Evolutionary conservation across 176 grass and related monocot genomes (phyloP).

Genomic region (Typha latifolia): DNA sequence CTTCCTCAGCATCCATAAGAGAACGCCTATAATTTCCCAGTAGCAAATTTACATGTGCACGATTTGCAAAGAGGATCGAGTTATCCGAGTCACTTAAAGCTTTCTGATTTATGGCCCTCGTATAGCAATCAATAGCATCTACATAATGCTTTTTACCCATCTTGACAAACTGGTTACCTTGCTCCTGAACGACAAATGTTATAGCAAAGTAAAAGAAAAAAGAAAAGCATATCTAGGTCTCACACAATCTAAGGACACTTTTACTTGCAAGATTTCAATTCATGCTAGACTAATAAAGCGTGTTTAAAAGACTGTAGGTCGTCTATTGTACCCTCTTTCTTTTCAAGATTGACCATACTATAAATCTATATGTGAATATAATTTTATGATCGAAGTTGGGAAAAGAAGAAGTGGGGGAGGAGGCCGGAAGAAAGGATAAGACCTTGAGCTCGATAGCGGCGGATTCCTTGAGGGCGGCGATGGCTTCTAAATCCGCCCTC

Average conservation of each 20-base stretch:
- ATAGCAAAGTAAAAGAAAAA: not conserved
- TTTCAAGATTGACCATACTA: no score
- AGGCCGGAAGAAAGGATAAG: not conserved
- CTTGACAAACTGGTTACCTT: slow-evolving; percentile 72
- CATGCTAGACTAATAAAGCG: no score
- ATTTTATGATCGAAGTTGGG: not conserved
- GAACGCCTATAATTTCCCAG: slow-evolving; percentile 71
- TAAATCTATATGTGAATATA: no score
- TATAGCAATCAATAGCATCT: slow-evolving; percentile 76
- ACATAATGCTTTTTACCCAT: slow-evolving; percentile 67
- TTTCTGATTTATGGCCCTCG: slow-evolving; percentile 82
- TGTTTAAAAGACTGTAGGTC: no score
- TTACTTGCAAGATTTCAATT: no score
- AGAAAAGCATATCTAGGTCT: not conserved
- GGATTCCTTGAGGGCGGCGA: slow-evolving; percentile 72
- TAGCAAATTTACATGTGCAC: slow-evolving; percentile 76
- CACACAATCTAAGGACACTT: no score
- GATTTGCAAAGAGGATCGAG: slow-evolving; percentile 82
- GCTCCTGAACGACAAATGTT: slow-evolving; percentile 31
- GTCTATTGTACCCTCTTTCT: no score
- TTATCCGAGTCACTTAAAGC: slow-evolving; percentile 33
- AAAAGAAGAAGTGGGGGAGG: not conserved
- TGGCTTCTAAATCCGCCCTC: slow-evolving; percentile 62
- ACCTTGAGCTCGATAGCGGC: slow-evolving; percentile 67
- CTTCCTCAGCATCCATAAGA: slow-evolving; percentile 60